Evolutionary conservation across 345 rosid genomes (phyloP), one percentile per base, ranked within the genome.

Genomic region (Cochlearia excelsa): DNA sequence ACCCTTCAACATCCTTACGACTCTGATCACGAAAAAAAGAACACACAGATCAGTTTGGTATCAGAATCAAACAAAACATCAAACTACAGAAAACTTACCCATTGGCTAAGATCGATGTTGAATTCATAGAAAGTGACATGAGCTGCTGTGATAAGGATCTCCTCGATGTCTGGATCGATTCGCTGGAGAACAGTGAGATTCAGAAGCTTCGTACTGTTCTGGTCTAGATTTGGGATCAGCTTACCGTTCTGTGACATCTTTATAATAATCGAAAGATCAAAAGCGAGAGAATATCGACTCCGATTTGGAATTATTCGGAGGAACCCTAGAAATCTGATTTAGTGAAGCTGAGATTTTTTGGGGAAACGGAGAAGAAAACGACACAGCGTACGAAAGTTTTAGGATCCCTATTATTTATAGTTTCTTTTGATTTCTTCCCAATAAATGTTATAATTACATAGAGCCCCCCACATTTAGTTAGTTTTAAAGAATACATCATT

Each of bases 1-100:
- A 85, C 37, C 99, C 99, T 79, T 93, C 99, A 38, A 93, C 97
- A 49, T 93, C 97, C 75, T 93, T 93, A 50, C 97, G 95, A 39
- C 95, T 81, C 96, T 92, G 78, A 54, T 42, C 23, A 3, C 7
- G 37, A 34, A 34, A 31, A 35, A 26, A 9, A 47, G 2, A 38
- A 38, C 23, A 38, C 7, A 43, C 30, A 49, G 63, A 68, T 52
- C 43, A 63, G 59, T 16, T 16, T 16, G 23, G 23, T 16, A 16
- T 27, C 3, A 50, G 26, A 42, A 9, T 8, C 33, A 30, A 30
- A 30, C 30, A 2, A 1, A 5, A 3, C 11, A 8, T 5, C 6
- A 54, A 48, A 52, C 3, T 26, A 51, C 10, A 37, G 41, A 44
- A 7, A 30, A 47, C 9, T 57, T 4, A 89, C 96, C 98, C 98